Percentiles rank a stretch among this genome's conserved stretches.
These are phyloP conservation scores for Tremella fuciformis DNA, from an alignment of 768 basidiomycete species.

Conservation along the genomic window DNA sequence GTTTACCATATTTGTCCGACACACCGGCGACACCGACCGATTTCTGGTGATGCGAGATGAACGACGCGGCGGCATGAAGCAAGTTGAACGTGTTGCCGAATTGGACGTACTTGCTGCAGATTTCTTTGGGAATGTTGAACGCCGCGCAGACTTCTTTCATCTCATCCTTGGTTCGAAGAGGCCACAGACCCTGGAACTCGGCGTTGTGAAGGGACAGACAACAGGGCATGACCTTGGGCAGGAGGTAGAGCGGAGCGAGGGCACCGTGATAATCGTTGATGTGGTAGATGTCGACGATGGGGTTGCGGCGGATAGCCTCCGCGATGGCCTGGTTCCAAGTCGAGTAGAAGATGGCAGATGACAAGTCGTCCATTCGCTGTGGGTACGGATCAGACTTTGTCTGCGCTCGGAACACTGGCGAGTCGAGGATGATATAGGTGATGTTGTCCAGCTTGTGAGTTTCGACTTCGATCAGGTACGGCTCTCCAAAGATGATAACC, in stretches of 20 bases:
- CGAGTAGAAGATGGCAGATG: slow-evolving; percentile 95
- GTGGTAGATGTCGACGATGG: slow-evolving; percentile 89
- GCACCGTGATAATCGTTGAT: slow-evolving; percentile 92
- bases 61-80: slow-evolving; percentile 87
- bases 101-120: slow-evolving; percentile 93
- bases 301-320: slow-evolving; percentile 78
- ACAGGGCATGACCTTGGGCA: slow-evolving; percentile 84
- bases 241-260: slow-evolving; percentile 81
- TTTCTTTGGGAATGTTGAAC: slow-evolving; percentile 93
- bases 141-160: slow-evolving; percentile 98
- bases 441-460: slow-evolving; percentile 91
- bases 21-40: slow-evolving; percentile 92
- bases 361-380: slow-evolving; percentile 93
- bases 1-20: slow-evolving; percentile 93
- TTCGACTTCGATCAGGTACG: slow-evolving; percentile 92
- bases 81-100: slow-evolving; percentile 98
- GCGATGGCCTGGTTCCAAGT: slow-evolving; percentile 98
- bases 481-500: slow-evolving; percentile 92
- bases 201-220: slow-evolving; percentile 94
- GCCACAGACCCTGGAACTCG: slow-evolving; percentile 95
- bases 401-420: slow-evolving; percentile 93
- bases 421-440: slow-evolving; percentile 89
- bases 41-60: slow-evolving; percentile 89
- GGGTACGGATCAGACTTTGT: slow-evolving; percentile 95
- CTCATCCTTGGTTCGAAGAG: slow-evolving; percentile 91